These are phyloP conservation scores for Endoconidiophora polonica DNA, from an alignment of 2,329 filamentous ascomycete species.

Conservation along the genomic window DNA sequence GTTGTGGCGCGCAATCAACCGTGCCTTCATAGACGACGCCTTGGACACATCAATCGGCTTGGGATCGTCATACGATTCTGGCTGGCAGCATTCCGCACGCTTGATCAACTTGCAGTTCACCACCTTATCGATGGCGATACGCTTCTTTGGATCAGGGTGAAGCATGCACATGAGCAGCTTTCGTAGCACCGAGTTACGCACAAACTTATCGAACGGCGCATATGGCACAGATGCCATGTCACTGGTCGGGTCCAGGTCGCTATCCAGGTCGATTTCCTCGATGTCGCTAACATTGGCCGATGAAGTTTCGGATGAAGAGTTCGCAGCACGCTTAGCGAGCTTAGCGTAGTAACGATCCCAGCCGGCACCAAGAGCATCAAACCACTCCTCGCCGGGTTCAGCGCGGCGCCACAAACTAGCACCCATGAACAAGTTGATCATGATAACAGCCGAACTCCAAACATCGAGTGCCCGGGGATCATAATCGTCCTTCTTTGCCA, in stretches of 20 bases:
- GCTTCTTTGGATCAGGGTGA: slow-evolving; percentile 56
- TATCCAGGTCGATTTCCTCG: not conserved
- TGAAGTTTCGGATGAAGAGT: too few relatives aligned
- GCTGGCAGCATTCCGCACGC: slow-evolving; percentile 62
- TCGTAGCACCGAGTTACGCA: slow-evolving; percentile 52
- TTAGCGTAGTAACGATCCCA: slow-evolving; percentile 49
- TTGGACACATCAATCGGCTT: slow-evolving; percentile 40
- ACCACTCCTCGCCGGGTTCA: slow-evolving; percentile 37
- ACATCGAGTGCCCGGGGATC: slow-evolving; percentile 71
- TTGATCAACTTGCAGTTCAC: slow-evolving; percentile 57
- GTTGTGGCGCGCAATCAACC: slow-evolving; percentile 42
- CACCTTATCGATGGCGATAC: slow-evolving; percentile 52
- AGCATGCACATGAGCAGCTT: slow-evolving; percentile 67
- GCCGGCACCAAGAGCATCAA: slow-evolving; percentile 44
- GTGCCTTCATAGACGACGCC: slow-evolving; percentile 29
- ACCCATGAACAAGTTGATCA: slow-evolving; percentile 57
- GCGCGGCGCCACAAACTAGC: slow-evolving; percentile 62
- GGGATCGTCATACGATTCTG: slow-evolving; percentile 51
- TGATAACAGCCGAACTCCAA: slow-evolving; percentile 74
- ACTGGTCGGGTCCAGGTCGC: slow-evolving; percentile 21
- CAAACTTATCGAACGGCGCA: slow-evolving; percentile 41
- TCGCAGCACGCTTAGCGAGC: too few relatives aligned
- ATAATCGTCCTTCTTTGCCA: slow-evolving; percentile 45
- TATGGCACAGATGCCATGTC: slow-evolving; percentile 24
- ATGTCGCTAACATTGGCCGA: too few relatives aligned